Base-by-base conservation (phyloP, 805 yeast species). In the Starmerella kuoi region DNA sequence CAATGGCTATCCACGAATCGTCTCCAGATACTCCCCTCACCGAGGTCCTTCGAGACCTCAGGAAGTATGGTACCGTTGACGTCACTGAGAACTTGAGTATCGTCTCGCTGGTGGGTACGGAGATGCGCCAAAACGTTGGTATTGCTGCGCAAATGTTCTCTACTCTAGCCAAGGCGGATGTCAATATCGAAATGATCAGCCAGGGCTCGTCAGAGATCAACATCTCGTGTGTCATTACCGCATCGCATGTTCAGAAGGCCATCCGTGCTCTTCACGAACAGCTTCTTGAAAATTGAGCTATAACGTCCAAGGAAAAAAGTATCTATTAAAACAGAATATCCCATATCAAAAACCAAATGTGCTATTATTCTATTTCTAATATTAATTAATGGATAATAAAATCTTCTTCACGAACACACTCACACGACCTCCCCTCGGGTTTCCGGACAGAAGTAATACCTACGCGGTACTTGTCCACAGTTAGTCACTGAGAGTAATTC, bases 161-260 rank as follows among this genome's bases (percentile, higher is more conserved):
- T 54, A 84, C 93, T 2, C 68, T 91, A 52, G 96, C 97, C 6
- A 87, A 83, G 57, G 93, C 88, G 55, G 73, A 74, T 35, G 80
- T 91, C 58, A 91, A 91, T 64, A 85, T 91, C 54, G 98, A 91
- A 63, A 91, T 91, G 98, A 91, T 91, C 63, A 75, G 86, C 44
- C 98, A 91, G 70, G 98, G 98, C 55, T 95, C 97, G 17, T 88
- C 88, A 57, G 98, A 91, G 64, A 91, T 91, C 57, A 91, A 91
- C 61, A 91, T 91, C 40, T 82, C 94, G 26, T 93, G 96, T 50
- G 98, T 91, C 40, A 85, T 91, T 48, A 82, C 81, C 50, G 85
- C 82, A 51, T 65, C 66, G 42, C 91, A 91, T 57, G 77, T 93
- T 12, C 64, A 84, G 24, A 81, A 82, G 60, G 97, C 97, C 3